Evolutionary conservation across 495 filamentous ascomycete genomes (phyloP).

Genomic region (Penicillium paradoxum): DNA sequence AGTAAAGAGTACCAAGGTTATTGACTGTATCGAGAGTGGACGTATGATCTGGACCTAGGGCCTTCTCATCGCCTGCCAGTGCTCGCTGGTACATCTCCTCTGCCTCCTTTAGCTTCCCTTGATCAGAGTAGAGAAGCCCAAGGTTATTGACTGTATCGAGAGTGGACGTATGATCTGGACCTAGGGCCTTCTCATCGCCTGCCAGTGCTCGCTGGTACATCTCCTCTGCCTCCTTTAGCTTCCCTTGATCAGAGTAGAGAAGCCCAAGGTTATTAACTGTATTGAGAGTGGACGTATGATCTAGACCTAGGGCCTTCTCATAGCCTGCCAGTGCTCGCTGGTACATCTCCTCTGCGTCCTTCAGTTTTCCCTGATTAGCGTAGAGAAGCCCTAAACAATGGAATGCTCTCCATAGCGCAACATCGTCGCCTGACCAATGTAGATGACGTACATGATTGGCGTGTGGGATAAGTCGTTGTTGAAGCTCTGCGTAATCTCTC

Average conservation of each 20-base stretch:
- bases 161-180: constrained; percentile 34
- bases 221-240: constrained; percentile 34
- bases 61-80: constrained; percentile 29
- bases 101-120: constrained; percentile 32
- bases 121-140: constrained; percentile 19
- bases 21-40: constrained; percentile 28
- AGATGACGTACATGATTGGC: constrained; percentile 21
- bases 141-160: constrained; percentile 34
- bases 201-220: constrained; percentile 27
- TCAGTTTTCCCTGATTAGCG: constrained; percentile 26
- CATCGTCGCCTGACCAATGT: neutral
- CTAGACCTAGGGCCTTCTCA: constrained; percentile 28
- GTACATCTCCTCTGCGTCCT: constrained; percentile 35
- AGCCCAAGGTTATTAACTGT: constrained; percentile 7
- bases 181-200: constrained; percentile 33
- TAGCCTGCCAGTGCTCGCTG: constrained; percentile 21
- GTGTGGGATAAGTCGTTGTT: constrained; percentile 38
- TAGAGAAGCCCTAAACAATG: constrained; percentile 21
- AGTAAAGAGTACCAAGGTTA: constrained; percentile 34
- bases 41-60: constrained; percentile 24
- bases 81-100: constrained; percentile 32
- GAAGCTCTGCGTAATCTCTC: constrained; percentile 23
- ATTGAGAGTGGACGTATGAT: constrained; percentile 11
- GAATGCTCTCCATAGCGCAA: constrained; percentile 12
- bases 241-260: constrained; percentile 34